Evolutionary conservation across 1,284 basidiomycete genomes (phyloP), one percentile per base, ranked within the genome.

Genomic region (Ustilago tritici): DNA sequence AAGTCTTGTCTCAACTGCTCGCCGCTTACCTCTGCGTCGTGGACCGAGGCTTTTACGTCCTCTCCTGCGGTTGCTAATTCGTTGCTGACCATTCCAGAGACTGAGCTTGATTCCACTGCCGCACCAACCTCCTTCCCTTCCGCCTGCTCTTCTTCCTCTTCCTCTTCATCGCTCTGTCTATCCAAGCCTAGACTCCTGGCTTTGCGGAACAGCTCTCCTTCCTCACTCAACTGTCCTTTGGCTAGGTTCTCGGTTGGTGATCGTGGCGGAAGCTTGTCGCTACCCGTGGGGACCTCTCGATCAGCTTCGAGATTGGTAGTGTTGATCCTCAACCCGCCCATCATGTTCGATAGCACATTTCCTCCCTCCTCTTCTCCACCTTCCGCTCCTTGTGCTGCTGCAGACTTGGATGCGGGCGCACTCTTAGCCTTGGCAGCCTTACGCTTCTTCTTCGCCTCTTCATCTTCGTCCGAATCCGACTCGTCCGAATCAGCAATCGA

Each of bases 401-500:
- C 17, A 1, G 53, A 31, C 11, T 8, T 12, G 17, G 50, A 32
- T 3, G 15, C 10, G 49, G 31, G 5, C 4, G 32, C 4, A 8
- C 23, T 14, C 4, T 38, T 14, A 12, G 41, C 8, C 3, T 40
- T 56, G 54, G 43, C n/a, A 6, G 43, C 46, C 15, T 61, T 54
- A 4, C 36, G 47, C 15, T 17, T 32, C n/a, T 40, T 34, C 50
- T 41, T 9, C 17, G 35, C 32, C 3, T 19, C 41, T 10, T 38
- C 46, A 32, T 34, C 54, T 19, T 61, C 50, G 35, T 67, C 65
- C 15, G 57, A 56, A 11, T 82, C 80, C 35, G 71, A 72, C 31
- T 82, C 80, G 59, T 83, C 82, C 31, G 76, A 79, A 46, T 71
- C 70, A 12, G 78, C 81, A 28, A 83, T 84, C 15, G 78, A 81